Evolutionary conservation across 1,284 basidiomycete genomes (phyloP).

Genomic region (Ustilago bromivora): DNA sequence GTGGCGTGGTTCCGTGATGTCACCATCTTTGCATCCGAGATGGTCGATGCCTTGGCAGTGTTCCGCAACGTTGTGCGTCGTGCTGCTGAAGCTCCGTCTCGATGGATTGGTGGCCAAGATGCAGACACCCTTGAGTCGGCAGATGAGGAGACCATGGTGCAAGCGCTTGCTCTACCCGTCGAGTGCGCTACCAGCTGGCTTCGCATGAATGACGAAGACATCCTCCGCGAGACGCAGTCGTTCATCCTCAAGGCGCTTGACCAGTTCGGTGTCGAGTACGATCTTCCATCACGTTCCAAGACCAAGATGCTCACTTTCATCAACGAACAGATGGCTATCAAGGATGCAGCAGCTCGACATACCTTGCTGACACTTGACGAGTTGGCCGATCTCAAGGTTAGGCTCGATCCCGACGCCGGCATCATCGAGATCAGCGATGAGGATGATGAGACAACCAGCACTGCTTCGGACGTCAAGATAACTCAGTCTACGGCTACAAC

Average conservation of each 20-base stretch:
- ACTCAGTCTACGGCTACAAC: conserved; percentile 14
- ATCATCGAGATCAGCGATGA: conserved; percentile 50
- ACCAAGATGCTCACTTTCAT: conserved; percentile 61
- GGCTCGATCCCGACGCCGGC: conserved; percentile 36
- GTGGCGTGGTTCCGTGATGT: conserved; percentile 68
- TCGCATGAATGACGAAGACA: conserved; percentile 68
- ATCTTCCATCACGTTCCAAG: conserved; percentile 48
- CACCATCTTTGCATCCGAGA: conserved; percentile 62
- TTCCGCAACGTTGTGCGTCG: conserved; percentile 53
- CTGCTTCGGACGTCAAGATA: conserved; percentile 27
- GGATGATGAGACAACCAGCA: conserved; percentile 41
- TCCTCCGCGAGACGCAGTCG: conserved; percentile 60
- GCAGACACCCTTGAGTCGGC: conserved; percentile 28
- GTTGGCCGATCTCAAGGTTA: conserved; percentile 58
- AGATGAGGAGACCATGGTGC: conserved; percentile 48
- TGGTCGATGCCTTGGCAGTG: conserved; percentile 59
- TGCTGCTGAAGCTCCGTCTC: conserved; percentile 42
- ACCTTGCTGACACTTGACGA: conserved; percentile 60
- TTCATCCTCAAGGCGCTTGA: conserved; percentile 63
- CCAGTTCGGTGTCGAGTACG: conserved; percentile 47
- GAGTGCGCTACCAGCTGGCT: conserved; percentile 64
- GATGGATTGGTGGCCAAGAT: conserved; percentile 27
- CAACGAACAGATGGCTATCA: conserved; percentile 59
- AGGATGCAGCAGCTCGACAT: conserved; percentile 45
- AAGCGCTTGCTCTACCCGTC: conserved; percentile 56